These are phyloP conservation scores for Euphorbia corollata DNA, from an alignment of 441 rosid species.

Conservation along the genomic window DNA sequence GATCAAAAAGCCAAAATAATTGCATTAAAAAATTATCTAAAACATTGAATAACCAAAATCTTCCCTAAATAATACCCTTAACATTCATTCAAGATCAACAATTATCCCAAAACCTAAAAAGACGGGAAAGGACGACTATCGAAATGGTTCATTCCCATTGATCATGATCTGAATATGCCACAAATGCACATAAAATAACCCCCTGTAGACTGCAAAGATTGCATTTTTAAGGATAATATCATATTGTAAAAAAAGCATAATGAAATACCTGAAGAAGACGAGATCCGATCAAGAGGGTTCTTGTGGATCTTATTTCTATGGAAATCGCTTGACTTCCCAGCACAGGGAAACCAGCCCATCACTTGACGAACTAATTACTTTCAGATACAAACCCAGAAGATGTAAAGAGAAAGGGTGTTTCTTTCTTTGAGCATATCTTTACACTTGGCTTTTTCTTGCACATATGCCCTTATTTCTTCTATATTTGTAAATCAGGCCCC, in stretches of 20 bases:
- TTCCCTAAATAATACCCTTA: constrained; percentile 11
- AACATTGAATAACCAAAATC: neutral
- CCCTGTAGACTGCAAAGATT: neutral
- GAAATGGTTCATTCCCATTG: neutral
- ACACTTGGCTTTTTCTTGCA: constrained; percentile 8
- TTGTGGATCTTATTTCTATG: constrained; percentile 29
- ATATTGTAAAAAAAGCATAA: neutral
- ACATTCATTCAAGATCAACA: constrained; percentile 25
- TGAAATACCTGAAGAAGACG: constrained; percentile 39
- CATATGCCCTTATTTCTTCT: constrained; percentile 5
- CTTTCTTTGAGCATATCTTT: neutral
- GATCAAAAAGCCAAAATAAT: neutral
- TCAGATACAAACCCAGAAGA: constrained; percentile 2
- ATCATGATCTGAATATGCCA: neutral
- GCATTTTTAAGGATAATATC: constrained; percentile 3
- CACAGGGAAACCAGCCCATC: constrained; percentile 56
- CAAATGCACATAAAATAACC: neutral
- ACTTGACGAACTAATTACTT: constrained; percentile 10
- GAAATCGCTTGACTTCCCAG: constrained; percentile 39
- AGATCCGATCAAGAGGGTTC: constrained; percentile 42
- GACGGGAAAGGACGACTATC: constrained; percentile 11
- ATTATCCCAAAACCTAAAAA: constrained; percentile 15
- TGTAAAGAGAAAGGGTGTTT: constrained; percentile 7
- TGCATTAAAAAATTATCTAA: neutral
- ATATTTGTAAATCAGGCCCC: neutral